Conservation (phyloP, 2,329 filamentous ascomycete species). For the Pleoardoris graminearum region DNA sequence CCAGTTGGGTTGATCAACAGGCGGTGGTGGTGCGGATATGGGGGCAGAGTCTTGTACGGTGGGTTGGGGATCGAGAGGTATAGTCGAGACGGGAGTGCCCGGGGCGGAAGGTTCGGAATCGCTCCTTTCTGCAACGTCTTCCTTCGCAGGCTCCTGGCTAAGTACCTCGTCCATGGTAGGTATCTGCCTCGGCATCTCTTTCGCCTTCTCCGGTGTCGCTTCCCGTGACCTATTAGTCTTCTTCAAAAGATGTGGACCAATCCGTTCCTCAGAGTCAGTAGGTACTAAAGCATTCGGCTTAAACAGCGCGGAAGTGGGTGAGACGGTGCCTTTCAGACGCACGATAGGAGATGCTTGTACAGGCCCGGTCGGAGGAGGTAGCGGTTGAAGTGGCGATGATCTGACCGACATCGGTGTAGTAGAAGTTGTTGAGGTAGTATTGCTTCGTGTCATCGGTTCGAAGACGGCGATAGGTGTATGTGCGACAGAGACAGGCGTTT, state of each 20-base stretch:
- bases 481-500: conserved; percentile 13
- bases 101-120: background rate
- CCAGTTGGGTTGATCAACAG: background rate
- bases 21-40: conserved; percentile 17
- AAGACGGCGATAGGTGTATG: conserved; percentile 17
- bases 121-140: background rate
- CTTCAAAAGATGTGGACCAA: conserved; percentile 37
- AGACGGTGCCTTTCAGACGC: conserved; percentile 37
- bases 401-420: conserved; percentile 18
- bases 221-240: conserved; percentile 20
- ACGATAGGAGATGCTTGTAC: conserved; percentile 37
- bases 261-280: conserved; percentile 26
- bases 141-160: background rate
- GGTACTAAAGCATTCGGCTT: conserved; percentile 35
- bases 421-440: conserved; percentile 15
- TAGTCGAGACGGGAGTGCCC: background rate
- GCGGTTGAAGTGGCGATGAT: conserved; percentile 12
- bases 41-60: conserved; percentile 6
- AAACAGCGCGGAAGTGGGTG: conserved; percentile 41
- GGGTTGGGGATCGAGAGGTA: background rate
- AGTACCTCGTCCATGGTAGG: conserved; percentile 10
- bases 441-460: conserved; percentile 12
- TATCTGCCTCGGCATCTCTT: background rate
- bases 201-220: conserved; percentile 15
- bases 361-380: conserved; percentile 17